A percentile compares a stretch with the other conserved stretches of the same genome.
phyloP scores from a whole-genome alignment of 257 asterid genomes.

The Apocynum venetum region DNA sequence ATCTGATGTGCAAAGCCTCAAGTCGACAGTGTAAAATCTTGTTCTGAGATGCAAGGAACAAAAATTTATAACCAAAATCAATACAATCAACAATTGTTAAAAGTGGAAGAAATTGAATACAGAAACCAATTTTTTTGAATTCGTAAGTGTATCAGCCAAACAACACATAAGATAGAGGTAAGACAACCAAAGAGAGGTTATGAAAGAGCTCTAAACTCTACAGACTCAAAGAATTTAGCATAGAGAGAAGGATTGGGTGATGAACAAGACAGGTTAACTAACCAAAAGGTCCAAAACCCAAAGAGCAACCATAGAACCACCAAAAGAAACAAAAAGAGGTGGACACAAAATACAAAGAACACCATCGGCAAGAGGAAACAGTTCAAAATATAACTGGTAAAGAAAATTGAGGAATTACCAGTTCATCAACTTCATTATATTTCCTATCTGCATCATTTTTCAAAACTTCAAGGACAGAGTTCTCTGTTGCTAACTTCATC shows the following conservation, averaged over 20 bases:
- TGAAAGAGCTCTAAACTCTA: not conserved
- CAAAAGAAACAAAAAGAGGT: not conserved
- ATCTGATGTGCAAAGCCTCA: conserved; percentile 80
- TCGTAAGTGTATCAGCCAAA: not conserved
- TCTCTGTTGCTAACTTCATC: conserved; percentile 75
- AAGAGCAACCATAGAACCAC: not conserved
- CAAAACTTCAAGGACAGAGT: conserved; percentile 57
- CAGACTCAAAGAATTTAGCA: not conserved
- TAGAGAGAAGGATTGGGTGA: not conserved
- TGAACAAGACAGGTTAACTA: not conserved
- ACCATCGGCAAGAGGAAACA: not conserved
- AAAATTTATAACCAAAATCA: not conserved
- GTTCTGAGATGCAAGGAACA: conserved; percentile 33
- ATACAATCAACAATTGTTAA: not conserved
- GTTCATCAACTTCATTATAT: conserved; percentile 70
- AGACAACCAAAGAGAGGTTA: not conserved
- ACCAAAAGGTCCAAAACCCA: not conserved
- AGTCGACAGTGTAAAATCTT: conserved; percentile 72
- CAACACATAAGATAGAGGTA: not conserved
- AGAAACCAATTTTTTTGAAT: not conserved
- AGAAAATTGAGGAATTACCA: conserved; percentile 21
- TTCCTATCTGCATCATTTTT: conserved; percentile 71
- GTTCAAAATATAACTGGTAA: not conserved
- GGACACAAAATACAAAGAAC: not conserved
- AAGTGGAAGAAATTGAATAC: not conserved